A percentile compares a stretch with the other conserved stretches of the same genome.
Evolutionary conservation across 192 early-diverging fungal genomes (phyloP).

Genomic region (Entomortierella chlamydospora): DNA sequence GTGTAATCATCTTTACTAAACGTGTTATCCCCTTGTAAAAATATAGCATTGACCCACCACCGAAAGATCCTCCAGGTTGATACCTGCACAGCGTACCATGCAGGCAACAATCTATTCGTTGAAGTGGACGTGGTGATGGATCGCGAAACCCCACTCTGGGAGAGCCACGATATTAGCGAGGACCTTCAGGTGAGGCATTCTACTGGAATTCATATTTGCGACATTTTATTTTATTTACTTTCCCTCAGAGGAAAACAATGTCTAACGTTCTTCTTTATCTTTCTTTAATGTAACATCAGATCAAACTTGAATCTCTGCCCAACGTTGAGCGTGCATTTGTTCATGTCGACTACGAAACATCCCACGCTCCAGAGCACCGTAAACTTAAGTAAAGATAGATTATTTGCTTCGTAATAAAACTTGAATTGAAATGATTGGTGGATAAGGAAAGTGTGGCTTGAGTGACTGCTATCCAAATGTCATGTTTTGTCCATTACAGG

Average conservation of each 20-base stretch:
- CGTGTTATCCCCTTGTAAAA: no score
- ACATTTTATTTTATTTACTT: no score
- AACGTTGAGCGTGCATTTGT: constrained; percentile 95
- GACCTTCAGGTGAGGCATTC: constrained; percentile 71
- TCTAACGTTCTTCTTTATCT: no score
- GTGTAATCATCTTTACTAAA: no score
- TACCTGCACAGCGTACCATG: constrained; percentile 87
- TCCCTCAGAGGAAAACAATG: no score
- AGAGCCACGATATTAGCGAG: constrained; percentile 94
- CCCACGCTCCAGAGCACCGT: constrained; percentile 85
- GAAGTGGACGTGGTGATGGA: constrained; percentile 98
- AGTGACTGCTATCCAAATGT: no score
- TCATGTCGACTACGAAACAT: constrained; percentile 93
- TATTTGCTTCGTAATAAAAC: no score
- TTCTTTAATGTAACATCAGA: constrained; percentile 21
- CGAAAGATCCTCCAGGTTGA: constrained; percentile 76
- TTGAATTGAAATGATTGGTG: no score
- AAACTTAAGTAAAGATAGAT: constrained; percentile 39
- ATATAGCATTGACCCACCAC: constrained; percentile 81
- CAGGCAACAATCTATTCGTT: constrained; percentile 91
- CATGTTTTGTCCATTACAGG: no score
- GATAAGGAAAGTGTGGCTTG: no score
- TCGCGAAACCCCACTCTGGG: constrained; percentile 80
- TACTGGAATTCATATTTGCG: no score
- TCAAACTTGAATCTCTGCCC: constrained; percentile 85